Evolutionary conservation across 2,329 filamentous ascomycete genomes (phyloP), one percentile per base, ranked within the genome.

Genomic region (Fusarium staphyleae): DNA sequence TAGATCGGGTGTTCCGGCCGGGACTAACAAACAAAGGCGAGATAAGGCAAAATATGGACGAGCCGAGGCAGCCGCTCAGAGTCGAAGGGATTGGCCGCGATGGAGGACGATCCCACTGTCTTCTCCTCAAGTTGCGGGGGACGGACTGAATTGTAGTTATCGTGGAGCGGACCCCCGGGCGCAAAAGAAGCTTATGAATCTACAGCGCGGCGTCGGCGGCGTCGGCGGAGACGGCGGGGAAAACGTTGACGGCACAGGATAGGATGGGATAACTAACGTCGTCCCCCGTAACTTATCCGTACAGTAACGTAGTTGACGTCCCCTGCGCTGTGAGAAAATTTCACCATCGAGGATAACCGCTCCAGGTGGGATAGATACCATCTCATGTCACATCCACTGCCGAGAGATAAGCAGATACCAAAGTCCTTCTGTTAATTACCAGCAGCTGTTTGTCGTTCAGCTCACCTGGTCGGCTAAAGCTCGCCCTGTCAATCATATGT

Each of bases 1-100:
- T 48, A 40, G 55, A 51, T 62, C 45, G 59, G 33, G 55, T 45
- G 42, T 48, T 52, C 59, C 55, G 55, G 43, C 60, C 58, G 58
- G 59, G 43, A 28, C 47, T 47, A 48, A 41, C 29, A 60, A 49
- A 26, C 33, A 30, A 45, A 42, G 52, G 22, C 24, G 22, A 62
- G 39, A 30, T 18, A 15, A 48, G 45, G 47, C n/a, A 19, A 13
- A 19, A 44, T 18, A 39, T 9, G 39, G 33, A 29, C 16, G 26
- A 60, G 40, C 58, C 59, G 54, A 57, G 55, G 49, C 39, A 62
- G 42, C 37, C 45, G 44, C 54, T 47, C 5, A 24, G 22, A 24
- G 15, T 41, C 52, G 56, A 35, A 51, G 44, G 34, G 43, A 30
- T 46, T 36, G 43, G 33, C 29, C 14, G 16, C 19, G 33, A 37